Conservation (phyloP, 352 stramenopile species). For the Phytophthora sojae region DNA sequence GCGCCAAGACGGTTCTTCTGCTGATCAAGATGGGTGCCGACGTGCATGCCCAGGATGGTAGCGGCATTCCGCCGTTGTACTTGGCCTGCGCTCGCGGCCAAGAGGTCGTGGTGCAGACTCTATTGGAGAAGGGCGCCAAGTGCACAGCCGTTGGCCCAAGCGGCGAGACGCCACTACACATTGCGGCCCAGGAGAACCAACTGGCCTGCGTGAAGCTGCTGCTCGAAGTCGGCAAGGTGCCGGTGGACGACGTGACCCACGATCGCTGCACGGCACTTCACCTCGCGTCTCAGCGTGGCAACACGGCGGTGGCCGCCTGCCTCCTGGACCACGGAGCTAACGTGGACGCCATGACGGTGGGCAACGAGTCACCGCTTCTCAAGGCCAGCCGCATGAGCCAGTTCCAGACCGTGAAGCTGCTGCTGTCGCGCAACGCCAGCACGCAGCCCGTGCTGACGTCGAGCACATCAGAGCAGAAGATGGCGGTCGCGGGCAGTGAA, state of each 20-base stretch:
- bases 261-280: slow-evolving; percentile 79
- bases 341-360: slow-evolving; percentile 66
- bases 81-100: slow-evolving; percentile 78
- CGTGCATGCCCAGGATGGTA: slow-evolving; percentile 67
- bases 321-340: slow-evolving; percentile 77
- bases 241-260: slow-evolving; percentile 64
- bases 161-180: slow-evolving; percentile 80
- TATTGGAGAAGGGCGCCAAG: slow-evolving; percentile 66
- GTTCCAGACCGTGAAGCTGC: slow-evolving; percentile 77
- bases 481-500: slow-evolving; percentile 20
- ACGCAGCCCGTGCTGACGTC: slow-evolving; percentile 31
- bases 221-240: slow-evolving; percentile 51
- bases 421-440: slow-evolving; percentile 61
- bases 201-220: slow-evolving; percentile 72
- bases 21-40: slow-evolving; percentile 71
- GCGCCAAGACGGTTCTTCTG: slow-evolving; percentile 61
- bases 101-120: slow-evolving; percentile 60
- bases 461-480: slow-evolving; percentile 37
- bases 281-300: slow-evolving; percentile 79
- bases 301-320: slow-evolving; percentile 70
- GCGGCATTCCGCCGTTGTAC: slow-evolving; percentile 78
- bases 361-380: slow-evolving; percentile 74
- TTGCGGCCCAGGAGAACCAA: slow-evolving; percentile 86
- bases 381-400: slow-evolving; percentile 89
- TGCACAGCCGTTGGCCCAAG: slow-evolving; percentile 68